Base-by-base conservation (phyloP, 768 basidiomycete genomes). In the Hypsizygus marmoreus region DNA sequence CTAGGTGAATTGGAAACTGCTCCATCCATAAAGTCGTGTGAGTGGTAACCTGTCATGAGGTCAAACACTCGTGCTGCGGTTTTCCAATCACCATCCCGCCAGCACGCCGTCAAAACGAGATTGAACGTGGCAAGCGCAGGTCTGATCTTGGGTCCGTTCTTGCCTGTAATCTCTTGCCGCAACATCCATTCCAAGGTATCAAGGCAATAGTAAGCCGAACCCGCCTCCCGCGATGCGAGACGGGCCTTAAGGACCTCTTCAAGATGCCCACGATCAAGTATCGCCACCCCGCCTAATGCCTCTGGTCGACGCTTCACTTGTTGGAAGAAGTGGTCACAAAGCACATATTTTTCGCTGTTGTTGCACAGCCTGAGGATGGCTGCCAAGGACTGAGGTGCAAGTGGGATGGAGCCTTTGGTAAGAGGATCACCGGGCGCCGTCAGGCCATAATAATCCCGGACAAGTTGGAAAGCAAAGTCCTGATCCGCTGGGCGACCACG, bases 151-250 rank as follows among this genome's bases (percentile, higher is more conserved):
- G 70, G 70, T 3, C 76, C 73, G 49, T 70, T 70, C n/a, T 66
- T 50, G 16, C 69, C 69, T 14, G 69, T 58, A 19, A 74, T 72
- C 54, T 79, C 79, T 47, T 78, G 75, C 40, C 72, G 70, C 42
- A 87, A 61, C 78, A 86, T 84, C 84, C 86, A 88, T 57, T 86
- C 77, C 19, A 91, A 67, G 2, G 65, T 72, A 45, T 79, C 74
- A 31, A 88, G 64, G 4, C 82, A 80, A 46, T 75, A 71, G 8
- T 72, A 63, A 1, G 80, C 75, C 9, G 68, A 55, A 13, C 67
- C 64, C 19, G 66, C 55, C 6, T 65, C 66, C 3, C 74, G 66
- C 16, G 77, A 52, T 19, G 74, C 56, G 13, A 77, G 65, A 36
- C 76, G 73, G 4, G 86, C 80, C 43, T 66, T 73, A 30, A 90